Base-by-base conservation (phyloP, 2,329 filamentous ascomycete species). In the Pyricularia grisea region DNA sequence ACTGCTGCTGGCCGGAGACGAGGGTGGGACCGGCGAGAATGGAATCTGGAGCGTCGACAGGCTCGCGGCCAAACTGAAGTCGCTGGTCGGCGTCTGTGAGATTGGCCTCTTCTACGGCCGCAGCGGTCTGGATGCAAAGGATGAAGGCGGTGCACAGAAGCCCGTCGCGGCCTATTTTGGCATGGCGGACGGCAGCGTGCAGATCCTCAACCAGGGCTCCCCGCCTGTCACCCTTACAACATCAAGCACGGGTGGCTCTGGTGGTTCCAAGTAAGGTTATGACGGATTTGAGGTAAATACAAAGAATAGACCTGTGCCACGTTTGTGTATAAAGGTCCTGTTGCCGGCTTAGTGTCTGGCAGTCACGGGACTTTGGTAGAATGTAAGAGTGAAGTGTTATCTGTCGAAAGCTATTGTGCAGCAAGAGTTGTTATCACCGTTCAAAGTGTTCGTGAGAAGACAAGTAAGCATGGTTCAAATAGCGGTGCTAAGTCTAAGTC, bases 141-240 rank as follows among this genome's bases (percentile, higher is more conserved):
- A 84, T 75, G 82, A 84, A 68, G 80, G 88, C 66, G 90, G 91
- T 66, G 93, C 92, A 0, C 93, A 97, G 81, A 97, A 94, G 81
- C 95, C 95, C 0, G 86, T 97, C 14, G 93, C 93, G 31, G 94
- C 93, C 28, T 99, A 98, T 81, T 99, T 98, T 80, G 95, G 95
- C 50, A 92, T 95, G 88, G 87, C 90, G 64, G 91, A 92, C 75
- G 92, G 92, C 3, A 83, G 82, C 12, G 89, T 92, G 17, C 81
- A 89, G 74, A 82, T 90, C 1, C 72, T 69, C 33, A 70, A 69
- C 65, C 65, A 67, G 65, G 65, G 65, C 10, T 33, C 65, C 12
- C 65, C 65, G 36, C 65, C 65, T 20, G 65, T 67, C 33, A 67
- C 65, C n/a, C 31, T 67, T 27, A 67, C 65, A 28, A 67, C 65